Evolutionary conservation across 805 yeast genomes (phyloP).

Genomic region (Saturnispora gosingensis): DNA sequence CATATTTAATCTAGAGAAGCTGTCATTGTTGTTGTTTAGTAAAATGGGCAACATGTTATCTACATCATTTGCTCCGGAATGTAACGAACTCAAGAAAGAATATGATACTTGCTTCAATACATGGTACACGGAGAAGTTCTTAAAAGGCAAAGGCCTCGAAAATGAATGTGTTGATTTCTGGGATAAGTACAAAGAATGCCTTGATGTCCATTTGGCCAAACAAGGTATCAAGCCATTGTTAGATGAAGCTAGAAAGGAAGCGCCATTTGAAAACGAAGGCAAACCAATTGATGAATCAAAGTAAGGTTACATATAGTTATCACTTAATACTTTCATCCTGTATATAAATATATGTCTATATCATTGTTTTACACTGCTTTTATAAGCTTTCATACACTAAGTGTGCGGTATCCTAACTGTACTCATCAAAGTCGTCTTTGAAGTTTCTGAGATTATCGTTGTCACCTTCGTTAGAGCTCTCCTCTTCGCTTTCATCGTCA

Average conservation of each 20-base stretch:
- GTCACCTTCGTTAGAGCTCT: constrained; percentile 5
- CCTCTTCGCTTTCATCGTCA: constrained; percentile 34
- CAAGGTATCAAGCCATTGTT: constrained; percentile 75
- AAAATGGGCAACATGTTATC: constrained; percentile 70
- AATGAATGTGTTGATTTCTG: constrained; percentile 90
- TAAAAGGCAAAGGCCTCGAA: constrained; percentile 49
- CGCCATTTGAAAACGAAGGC: constrained; percentile 75
- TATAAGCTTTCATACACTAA: not conserved
- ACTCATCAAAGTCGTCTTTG: constrained; percentile 26
- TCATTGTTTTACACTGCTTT: not conserved
- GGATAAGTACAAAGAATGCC: constrained; percentile 83
- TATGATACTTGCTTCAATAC: constrained; percentile 90
- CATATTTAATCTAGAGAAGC: not conserved
- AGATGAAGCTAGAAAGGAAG: constrained; percentile 83
- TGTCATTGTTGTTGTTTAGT: not conserved
- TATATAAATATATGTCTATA: not conserved
- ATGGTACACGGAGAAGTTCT: constrained; percentile 88
- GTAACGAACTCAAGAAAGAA: constrained; percentile 74
- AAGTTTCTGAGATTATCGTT: constrained; percentile 5
- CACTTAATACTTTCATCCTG: not conserved
- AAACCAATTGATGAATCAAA: constrained; percentile 18
- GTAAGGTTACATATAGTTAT: not conserved
- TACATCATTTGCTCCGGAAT: constrained; percentile 93
- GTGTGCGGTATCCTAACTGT: constrained; percentile 11
- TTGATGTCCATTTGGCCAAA: constrained; percentile 57